Conservation (phyloP, 306 rosid species). For the Prunus davidiana region DNA sequence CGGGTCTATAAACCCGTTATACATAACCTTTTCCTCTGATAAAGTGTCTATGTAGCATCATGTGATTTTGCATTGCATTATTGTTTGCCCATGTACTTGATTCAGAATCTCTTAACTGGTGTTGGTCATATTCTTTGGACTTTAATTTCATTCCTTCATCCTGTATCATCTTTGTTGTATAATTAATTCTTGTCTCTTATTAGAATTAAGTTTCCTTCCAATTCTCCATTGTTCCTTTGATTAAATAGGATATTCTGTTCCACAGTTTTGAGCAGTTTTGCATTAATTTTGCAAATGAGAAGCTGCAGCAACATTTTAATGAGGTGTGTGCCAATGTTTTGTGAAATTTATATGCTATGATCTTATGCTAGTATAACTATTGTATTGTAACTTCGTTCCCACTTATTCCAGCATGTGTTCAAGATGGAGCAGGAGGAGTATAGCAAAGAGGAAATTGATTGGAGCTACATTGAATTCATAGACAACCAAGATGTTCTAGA, state of each 20-base stretch:
- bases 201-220: not conserved
- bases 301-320: slow-evolving; percentile 98
- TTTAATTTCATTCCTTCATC: not conserved
- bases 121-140: not conserved
- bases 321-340: slow-evolving; percentile 52
- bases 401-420: slow-evolving; percentile 83
- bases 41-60: not conserved
- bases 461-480: slow-evolving; percentile 98
- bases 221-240: slow-evolving; percentile 7
- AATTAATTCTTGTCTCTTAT: not conserved
- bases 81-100: not conserved
- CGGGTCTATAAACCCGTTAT: not conserved
- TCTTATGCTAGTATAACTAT: not conserved
- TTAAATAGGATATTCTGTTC: slow-evolving; percentile 22
- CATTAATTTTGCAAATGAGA: slow-evolving; percentile 97
- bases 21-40: not conserved
- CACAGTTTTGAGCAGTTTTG: slow-evolving; percentile 98
- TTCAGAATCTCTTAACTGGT: not conserved
- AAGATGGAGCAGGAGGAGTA: slow-evolving; percentile 99
- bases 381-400: slow-evolving; percentile 10
- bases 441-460: slow-evolving; percentile 88
- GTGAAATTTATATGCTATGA: not conserved
- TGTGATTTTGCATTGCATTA: not conserved
- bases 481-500: slow-evolving; percentile 98
- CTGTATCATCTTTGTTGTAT: not conserved